Evolutionary conservation across 179 eudicot species (phyloP), one percentile per base, ranked within the genome.

Genomic region (Nepenthes alata): DNA sequence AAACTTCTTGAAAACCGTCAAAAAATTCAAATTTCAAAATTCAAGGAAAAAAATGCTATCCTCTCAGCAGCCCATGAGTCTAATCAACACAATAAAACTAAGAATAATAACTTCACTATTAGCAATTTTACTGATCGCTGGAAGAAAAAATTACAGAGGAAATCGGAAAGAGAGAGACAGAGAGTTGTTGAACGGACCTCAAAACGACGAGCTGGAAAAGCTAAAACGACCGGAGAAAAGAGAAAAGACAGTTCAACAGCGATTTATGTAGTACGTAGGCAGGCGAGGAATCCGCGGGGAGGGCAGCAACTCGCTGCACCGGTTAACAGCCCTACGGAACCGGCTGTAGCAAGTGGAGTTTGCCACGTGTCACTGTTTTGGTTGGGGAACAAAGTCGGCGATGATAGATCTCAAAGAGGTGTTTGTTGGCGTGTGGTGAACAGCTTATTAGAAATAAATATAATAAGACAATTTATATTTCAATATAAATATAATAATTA

Each of bases 221-320:
- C 65, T 62, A 35, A 67, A 67, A 36, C 60, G 67, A 67, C 64
- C 50, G 11, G 51, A 72, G 14, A 15, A n/a, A 68, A 58, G 58
- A 70, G 64, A 67, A 63, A 65, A 60, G 72, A 51, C 13, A 1
- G 39, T 35, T 47, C 10, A 12, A 45, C 55, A 59, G 69, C 49
- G 60, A 50, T 57, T 58, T 14, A 6, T 2, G 48, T 62, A 61
- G 50, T 78, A 75, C 81, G 74, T 80, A 77, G 60, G 66, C 68
- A 77, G 74, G 71, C 66, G 73, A 62, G 67, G 61, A 45, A 6
- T 34, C 59, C 44, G 66, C 48, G 63, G 60, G 57, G 6, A 8
- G 16, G 15, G 15, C 6, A 37, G 55, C 60, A 36, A 81, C 81
- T 68, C 83, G 81, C 66, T 71, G 57, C 10, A 66, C 70, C 74